Conservation (phyloP, 805 yeast species). For the Kodamaea jinghongensis region DNA sequence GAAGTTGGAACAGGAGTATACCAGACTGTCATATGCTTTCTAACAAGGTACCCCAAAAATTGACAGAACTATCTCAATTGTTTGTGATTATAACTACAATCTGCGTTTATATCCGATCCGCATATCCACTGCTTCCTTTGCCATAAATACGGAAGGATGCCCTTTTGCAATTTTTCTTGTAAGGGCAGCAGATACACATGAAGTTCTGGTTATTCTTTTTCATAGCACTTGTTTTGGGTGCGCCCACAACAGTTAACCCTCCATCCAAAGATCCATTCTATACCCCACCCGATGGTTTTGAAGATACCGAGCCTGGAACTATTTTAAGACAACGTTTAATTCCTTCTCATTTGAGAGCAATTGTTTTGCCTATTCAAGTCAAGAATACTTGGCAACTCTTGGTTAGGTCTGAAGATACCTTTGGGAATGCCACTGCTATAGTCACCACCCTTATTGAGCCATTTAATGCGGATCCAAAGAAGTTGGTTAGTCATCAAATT, state of each 20-base stretch:
- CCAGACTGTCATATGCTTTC: no score
- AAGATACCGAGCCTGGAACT: slow-evolving; percentile 18
- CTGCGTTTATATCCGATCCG: no score
- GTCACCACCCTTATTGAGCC: slow-evolving; percentile 23
- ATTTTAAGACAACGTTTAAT: slow-evolving; percentile 20
- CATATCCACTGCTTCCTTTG: no score
- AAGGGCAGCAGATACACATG: no score
- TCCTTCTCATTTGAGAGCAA: slow-evolving; percentile 17
- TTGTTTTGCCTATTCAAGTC: slow-evolving; percentile 17
- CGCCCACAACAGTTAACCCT: not conserved
- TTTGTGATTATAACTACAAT: no score
- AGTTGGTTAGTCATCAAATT: slow-evolving; percentile 17
- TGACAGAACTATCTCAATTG: no score
- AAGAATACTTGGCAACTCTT: slow-evolving; percentile 17
- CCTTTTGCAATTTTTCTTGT: no score
- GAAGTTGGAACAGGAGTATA: no score
- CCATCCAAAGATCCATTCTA: slow-evolving; percentile 23
- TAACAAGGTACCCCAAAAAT: no score
- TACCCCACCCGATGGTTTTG: slow-evolving; percentile 19
- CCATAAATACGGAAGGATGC: no score
- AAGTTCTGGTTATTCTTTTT: not conserved
- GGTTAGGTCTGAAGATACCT: slow-evolving; percentile 18
- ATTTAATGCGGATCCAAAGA: slow-evolving; percentile 20
- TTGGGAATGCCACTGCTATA: slow-evolving; percentile 18
- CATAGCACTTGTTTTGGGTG: slow-evolving; percentile 1